These are phyloP conservation scores for Epichloe brachyelytri DNA, from an alignment of 2,329 filamentous ascomycete genomes.

Conservation along the genomic window DNA sequence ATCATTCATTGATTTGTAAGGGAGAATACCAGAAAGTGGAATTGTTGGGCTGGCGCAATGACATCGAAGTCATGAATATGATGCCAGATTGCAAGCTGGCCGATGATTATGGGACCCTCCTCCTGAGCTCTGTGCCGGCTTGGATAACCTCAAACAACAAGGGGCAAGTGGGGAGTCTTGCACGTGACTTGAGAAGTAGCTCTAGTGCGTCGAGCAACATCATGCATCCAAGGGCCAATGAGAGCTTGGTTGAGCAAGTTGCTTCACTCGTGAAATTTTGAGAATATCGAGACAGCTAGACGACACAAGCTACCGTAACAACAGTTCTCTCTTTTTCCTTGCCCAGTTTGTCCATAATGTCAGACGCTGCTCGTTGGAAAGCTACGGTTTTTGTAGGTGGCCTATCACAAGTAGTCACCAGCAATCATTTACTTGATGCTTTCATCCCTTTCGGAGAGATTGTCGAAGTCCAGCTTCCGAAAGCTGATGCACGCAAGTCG, in stretches of 20 bases:
- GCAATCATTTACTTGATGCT: slow-evolving; percentile 67
- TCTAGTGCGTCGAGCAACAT: background rate
- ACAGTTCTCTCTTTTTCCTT: background rate
- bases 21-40: slow-evolving; percentile 7
- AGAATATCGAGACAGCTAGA: background rate
- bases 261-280: background rate
- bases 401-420: slow-evolving; percentile 65
- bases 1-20: background rate
- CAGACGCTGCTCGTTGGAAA: slow-evolving; percentile 73
- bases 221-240: background rate
- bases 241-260: background rate
- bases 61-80: slow-evolving; percentile 19
- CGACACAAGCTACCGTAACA: background rate
- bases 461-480: slow-evolving; percentile 78
- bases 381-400: slow-evolving; percentile 88
- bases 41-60: slow-evolving; percentile 7
- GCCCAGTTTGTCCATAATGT: slow-evolving; percentile 40
- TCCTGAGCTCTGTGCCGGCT: slow-evolving; percentile 12
- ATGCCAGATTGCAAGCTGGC: slow-evolving; percentile 33
- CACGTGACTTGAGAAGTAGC: background rate
- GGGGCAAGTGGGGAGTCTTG: background rate
- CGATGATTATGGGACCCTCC: slow-evolving; percentile 7
- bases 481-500: slow-evolving; percentile 69
- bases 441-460: slow-evolving; percentile 98
- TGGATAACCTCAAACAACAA: background rate